Evolutionary conservation across 345 rosid genomes (phyloP).

Genomic region (Gynandropsis gynandra): DNA sequence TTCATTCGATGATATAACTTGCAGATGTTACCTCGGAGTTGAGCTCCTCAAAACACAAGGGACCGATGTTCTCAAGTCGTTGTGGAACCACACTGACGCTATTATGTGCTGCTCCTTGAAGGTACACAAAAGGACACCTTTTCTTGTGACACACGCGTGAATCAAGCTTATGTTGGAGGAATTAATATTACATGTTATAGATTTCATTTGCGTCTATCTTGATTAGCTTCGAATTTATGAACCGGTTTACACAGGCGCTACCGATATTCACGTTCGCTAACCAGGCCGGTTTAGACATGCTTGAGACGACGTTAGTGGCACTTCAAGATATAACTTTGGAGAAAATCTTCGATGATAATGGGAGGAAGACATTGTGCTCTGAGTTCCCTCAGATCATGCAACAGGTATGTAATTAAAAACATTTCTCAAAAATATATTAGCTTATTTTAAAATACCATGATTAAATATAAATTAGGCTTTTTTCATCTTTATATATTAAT

Average conservation of each 20-base stretch:
- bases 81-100: slow-evolving; percentile 90
- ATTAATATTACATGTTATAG: too few species aligned
- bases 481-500: too few species aligned
- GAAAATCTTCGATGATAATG: slow-evolving; percentile 61
- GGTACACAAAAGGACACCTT: slow-evolving; percentile 31
- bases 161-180: too few species aligned
- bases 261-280: slow-evolving; percentile 77
- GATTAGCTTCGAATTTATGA: too few species aligned
- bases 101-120: slow-evolving; percentile 86
- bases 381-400: slow-evolving; percentile 85
- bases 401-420: slow-evolving; percentile 36
- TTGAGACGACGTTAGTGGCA: slow-evolving; percentile 79
- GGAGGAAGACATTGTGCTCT: slow-evolving; percentile 59
- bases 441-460: too few species aligned
- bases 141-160: background rate
- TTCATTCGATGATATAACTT: too few species aligned
- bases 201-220: too few species aligned
- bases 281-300: slow-evolving; percentile 98
- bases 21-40: slow-evolving; percentile 76
- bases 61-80: slow-evolving; percentile 62
- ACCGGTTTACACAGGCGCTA: slow-evolving; percentile 41
- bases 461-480: too few species aligned
- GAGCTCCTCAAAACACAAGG: slow-evolving; percentile 76
- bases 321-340: slow-evolving; percentile 79
- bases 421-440: too few species aligned